Evolutionary conservation across 768 basidiomycete genomes (phyloP).

Genomic region (Rhodocollybia butyracea): DNA sequence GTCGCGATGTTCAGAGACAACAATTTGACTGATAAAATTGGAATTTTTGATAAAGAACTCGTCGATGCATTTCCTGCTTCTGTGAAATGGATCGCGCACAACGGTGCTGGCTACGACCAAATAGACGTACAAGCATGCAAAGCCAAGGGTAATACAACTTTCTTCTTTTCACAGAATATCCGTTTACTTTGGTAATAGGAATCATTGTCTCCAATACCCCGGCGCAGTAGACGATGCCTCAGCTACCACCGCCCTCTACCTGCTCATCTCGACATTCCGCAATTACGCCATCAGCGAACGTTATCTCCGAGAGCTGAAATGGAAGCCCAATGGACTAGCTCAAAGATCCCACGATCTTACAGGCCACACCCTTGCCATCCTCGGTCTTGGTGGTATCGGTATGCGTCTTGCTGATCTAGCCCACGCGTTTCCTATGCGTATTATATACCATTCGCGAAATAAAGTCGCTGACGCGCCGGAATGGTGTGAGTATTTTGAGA

Average conservation of each 20-base stretch:
- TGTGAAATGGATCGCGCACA: slow-evolving; percentile 87
- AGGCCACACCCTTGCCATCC: slow-evolving; percentile 65
- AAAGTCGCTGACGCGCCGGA: slow-evolving; percentile 55
- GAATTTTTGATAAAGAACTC: slow-evolving; percentile 78
- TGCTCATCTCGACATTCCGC: slow-evolving; percentile 74
- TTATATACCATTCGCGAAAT: slow-evolving; percentile 75
- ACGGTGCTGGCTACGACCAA: slow-evolving; percentile 91
- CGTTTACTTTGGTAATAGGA: slow-evolving; percentile 34
- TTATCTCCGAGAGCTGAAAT: slow-evolving; percentile 51
- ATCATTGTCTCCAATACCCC: slow-evolving; percentile 84
- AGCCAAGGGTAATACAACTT: slow-evolving; percentile 47
- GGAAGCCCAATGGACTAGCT: slow-evolving; percentile 54
- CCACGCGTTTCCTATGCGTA: slow-evolving; percentile 84
- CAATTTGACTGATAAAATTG: slow-evolving; percentile 59
- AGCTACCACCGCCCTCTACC: slow-evolving; percentile 83
- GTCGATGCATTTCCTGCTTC: slow-evolving; percentile 61
- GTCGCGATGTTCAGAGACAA: slow-evolving; percentile 82
- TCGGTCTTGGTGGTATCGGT: slow-evolving; percentile 79
- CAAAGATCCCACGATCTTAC: slow-evolving; percentile 59
- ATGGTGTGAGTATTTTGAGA: slow-evolving; percentile 74
- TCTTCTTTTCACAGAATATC: neutral
- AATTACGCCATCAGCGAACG: slow-evolving; percentile 68
- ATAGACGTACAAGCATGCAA: slow-evolving; percentile 77
- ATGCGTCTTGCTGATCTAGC: slow-evolving; percentile 65
- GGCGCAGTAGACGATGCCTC: slow-evolving; percentile 89